Evolutionary conservation across 148 eudicot species (phyloP).

Genomic region (Tetragonia tetragonoides): DNA sequence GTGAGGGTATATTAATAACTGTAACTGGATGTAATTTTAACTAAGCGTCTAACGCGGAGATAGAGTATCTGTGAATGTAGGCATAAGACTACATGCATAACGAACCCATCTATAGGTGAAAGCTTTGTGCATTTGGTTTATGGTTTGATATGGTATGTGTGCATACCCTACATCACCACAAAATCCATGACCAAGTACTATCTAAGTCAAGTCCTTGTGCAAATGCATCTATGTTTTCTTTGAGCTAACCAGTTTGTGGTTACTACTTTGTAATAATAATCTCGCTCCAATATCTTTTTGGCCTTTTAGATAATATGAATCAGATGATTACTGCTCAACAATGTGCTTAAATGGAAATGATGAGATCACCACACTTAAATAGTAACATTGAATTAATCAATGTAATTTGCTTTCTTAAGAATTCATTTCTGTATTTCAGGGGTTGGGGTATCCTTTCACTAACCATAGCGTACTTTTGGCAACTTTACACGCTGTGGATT

Average conservation of each 20-base stretch:
- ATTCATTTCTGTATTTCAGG: conserved; percentile 43
- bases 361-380: background rate
- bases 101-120: background rate
- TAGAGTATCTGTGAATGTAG: background rate
- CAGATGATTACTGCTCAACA: background rate
- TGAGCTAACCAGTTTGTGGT: background rate
- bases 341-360: background rate
- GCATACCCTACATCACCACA: background rate
- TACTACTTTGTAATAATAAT: background rate
- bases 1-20: background rate
- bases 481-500: conserved; percentile 95
- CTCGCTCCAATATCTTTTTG: background rate
- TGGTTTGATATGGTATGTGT: background rate
- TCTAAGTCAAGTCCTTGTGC: background rate
- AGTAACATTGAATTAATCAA: background rate
- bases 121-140: background rate
- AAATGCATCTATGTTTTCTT: background rate
- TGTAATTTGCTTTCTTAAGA: background rate
- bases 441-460: conserved; percentile 94
- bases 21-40: background rate
- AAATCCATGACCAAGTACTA: background rate
- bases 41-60: background rate
- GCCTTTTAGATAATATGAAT: background rate
- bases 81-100: background rate
- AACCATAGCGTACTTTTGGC: conserved; percentile 89